Evolutionary conservation across 2,329 filamentous ascomycete species (phyloP).

Genomic region (Peltaster fructicola): DNA sequence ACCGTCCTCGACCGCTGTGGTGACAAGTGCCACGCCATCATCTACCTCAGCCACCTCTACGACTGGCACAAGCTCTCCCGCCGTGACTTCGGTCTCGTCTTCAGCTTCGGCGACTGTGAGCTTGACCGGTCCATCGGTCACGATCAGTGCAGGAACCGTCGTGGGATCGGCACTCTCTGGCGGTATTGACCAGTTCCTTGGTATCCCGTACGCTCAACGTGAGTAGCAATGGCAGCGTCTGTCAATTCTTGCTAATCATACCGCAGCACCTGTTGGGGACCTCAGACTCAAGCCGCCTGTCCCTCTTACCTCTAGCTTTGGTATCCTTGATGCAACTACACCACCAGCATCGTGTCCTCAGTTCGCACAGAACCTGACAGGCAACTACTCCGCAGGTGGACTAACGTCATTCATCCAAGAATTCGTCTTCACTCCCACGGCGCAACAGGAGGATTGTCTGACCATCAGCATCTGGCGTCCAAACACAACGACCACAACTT

Average conservation of each 20-base stretch:
- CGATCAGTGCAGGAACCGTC: conserved; percentile 39
- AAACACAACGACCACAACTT: conserved; percentile 16
- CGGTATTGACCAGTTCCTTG: conserved; percentile 33
- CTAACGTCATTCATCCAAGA: too few relatives aligned
- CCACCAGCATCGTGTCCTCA: conserved; percentile 53
- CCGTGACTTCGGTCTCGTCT: too few relatives aligned
- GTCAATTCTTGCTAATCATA: too few relatives aligned
- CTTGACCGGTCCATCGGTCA: conserved; percentile 41
- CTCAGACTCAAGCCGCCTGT: conserved; percentile 10
- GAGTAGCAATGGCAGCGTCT: too few relatives aligned
- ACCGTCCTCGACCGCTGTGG: too few relatives aligned
- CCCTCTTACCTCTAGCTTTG: conserved; percentile 31
- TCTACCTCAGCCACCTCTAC: too few relatives aligned
- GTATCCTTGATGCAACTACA: conserved; percentile 44
- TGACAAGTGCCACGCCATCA: too few relatives aligned
- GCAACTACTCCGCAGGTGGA: too few relatives aligned
- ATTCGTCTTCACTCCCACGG: too few relatives aligned
- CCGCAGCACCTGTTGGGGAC: conserved; percentile 10
- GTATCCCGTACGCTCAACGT: conserved; percentile 12
- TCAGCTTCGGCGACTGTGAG: too few relatives aligned
- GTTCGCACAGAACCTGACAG: conserved; percentile 45
- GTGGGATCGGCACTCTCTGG: conserved; percentile 27
- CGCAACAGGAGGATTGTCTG: conserved; percentile 35
- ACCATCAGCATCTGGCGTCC: conserved; percentile 30
- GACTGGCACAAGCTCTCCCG: too few relatives aligned